Base-by-base conservation (phyloP, 1,284 basidiomycete genomes). In the Lentinus polychrous region DNA sequence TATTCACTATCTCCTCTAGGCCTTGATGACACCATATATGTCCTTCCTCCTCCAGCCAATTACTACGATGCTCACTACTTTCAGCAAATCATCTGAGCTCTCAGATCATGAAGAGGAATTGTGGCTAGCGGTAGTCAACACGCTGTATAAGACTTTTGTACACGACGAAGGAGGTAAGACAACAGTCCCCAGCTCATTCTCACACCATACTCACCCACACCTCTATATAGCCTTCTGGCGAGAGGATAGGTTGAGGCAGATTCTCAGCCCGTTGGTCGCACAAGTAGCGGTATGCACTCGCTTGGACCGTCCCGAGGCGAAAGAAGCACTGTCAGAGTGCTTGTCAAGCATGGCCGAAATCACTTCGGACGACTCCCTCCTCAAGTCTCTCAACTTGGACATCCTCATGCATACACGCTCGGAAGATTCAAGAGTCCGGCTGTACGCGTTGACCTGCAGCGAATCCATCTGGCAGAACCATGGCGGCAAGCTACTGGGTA, bases 11-110 rank as follows among this genome's bases (percentile, higher is more conserved):
- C 18, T 41, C 34, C 15, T 31, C 12, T 55, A 93, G 86, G 81
- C 76, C 38, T 71, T 97, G 53, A 90, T 96, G 78, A 88, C 85
- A n/a, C 90, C 92, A 0, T 95, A 95, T 67, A 89, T 91, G 75
- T 75, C 82, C 8, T 83, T 83, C 63, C 66, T 94, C 22, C 62
- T 94, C 33, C 78, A 81, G 52, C 80, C 87, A 17, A 78, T 88
- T 44, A 67, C 81, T 34, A 82, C 87, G 45, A 64, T 83, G 2
- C 71, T 97, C 18, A 71, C 78, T 32, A 64, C 69, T 0, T 86
- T 76, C 55, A 56, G 59, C 52, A 66, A 60, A 7, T 60, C 55
- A 31, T 55, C 55, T 52, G 43, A 40, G 7, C 7, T 23, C 20
- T 17, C 39, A 23, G 27, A 59, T 0, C 60, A 63, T 11, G 62